Base-by-base conservation (phyloP, 768 basidiomycete species). In the Lactarius sp. region DNA sequence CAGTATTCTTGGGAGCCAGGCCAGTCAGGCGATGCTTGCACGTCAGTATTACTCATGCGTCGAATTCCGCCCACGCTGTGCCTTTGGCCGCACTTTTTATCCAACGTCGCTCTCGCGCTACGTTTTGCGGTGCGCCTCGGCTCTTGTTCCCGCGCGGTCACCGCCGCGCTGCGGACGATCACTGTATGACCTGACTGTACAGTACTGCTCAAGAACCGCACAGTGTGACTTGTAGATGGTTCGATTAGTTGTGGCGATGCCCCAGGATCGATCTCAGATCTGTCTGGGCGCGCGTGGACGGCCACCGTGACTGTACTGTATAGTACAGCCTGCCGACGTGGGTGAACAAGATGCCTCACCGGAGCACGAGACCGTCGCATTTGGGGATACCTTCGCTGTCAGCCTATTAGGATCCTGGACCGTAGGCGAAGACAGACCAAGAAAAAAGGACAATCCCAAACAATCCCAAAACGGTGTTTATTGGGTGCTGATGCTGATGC, bases 401-500 rank as follows among this genome's bases (percentile, higher is more conserved):
- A 14, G 52, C 36, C 36, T 18, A 53, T 56, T 14, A 31, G 33
- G 39, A 46, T 44, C 52, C 52, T 60, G 44, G 53, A 52, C 60
- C 16, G 34, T 18, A 18, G 33, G 10, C 52, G 22, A 53, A 52
- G 22, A 52, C 33, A 52, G 22, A 52, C 33, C 22, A 20, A 33
- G 8, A 20, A 20, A n/a, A 47, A 47, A 41, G 13, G 36, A 37
- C 10, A 41, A 41, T 10, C 9, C 14, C 9, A 12, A 12, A 12
- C 41, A 41, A 5, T 14, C 56, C 46, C 31, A 13, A 42, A 60
- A 44, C 12, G 31, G 42, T 34, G 33, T 34, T 53, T 53, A 60
- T 60, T 60, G 59, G 52, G 59, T 12, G 36, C 59, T 52, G 55
- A 42, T 12, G 36, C 59, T 52, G 55, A 42, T 18, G 41, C 36